Evolutionary conservation across 768 basidiomycete species (phyloP), one percentile per base, ranked within the genome.

Genomic region (Cyathus striatus): DNA sequence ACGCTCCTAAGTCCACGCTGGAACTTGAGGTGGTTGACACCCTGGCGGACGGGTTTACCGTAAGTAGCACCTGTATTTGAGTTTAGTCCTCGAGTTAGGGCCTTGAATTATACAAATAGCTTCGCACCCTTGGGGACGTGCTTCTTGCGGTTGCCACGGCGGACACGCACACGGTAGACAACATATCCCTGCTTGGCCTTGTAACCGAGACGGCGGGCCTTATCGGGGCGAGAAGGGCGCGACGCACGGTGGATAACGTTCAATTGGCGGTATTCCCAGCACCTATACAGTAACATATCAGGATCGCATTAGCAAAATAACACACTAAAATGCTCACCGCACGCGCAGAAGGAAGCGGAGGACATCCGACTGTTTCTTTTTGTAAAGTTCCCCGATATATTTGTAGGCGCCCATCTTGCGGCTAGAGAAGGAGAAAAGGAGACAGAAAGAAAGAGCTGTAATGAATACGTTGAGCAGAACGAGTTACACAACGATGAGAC

Each of bases 101-200:
- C 27, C 27, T 30, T n/a, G 27, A 30, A n/a, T 30, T 30, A n/a
- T n/a, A 30, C n/a, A 30, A n/a, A n/a, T n/a, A n/a, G n/a, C n/a
- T 30, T 61, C 72, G 41, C 44, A 92, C 95, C 96, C 78, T 99
- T 99, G 58, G 88, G 88, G 47, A 88, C 95, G 49, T 87, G 93
- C 79, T 93, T 96, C 78, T 99, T 99, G 73, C 96, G 84, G 81
- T 97, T 97, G 64, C 96, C 96, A 50, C 94, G 82, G 58, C 96
- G 84, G 52, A 99, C 95, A 53, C 96, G 90, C 57, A 99, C 75
- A 58, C 96, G 90, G 75, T 99, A 99, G 72, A 99, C 69, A 52
- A 98, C 86, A 64, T 92, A 99, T 57, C 96, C 96, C 71, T 99
- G 96, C 81, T 99, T 99, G 65, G 96, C 93, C 76, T 97, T 99